Conservation (phyloP, 2,329 filamentous ascomycete species). For the Colletotrichum agaves region DNA sequence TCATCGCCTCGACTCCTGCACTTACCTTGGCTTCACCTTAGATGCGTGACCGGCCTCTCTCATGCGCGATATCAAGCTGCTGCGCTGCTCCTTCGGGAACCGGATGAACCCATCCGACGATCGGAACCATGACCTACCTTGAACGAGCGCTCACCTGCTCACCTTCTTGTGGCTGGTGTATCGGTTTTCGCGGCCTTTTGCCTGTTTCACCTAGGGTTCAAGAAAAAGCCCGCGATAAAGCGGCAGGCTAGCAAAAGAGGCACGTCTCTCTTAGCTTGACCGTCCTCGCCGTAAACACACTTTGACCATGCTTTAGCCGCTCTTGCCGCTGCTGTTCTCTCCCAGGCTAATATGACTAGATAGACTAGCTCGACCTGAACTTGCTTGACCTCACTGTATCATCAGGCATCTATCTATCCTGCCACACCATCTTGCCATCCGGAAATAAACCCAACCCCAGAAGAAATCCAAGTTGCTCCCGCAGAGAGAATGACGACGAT, state of each 20-base stretch:
- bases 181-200: neutral
- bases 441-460: too few relatives aligned
- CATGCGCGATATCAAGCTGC: too few relatives aligned
- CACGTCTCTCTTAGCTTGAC: neutral
- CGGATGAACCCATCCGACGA: conserved; percentile 21
- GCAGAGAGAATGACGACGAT: too few relatives aligned
- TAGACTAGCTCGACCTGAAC: too few relatives aligned
- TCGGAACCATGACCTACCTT: too few relatives aligned
- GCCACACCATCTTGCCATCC: too few relatives aligned
- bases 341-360: too few relatives aligned
- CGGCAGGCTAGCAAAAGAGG: too few relatives aligned
- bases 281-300: neutral
- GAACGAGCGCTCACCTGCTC: conserved; percentile 3
- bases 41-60: neutral
- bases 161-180: neutral
- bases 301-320: neutral
- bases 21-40: conserved; percentile 23
- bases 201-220: neutral
- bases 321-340: too few relatives aligned
- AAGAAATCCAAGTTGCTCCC: too few relatives aligned
- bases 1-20: neutral
- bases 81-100: neutral
- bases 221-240: neutral
- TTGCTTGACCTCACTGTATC: too few relatives aligned
- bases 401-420: too few relatives aligned